Evolutionary conservation across 768 basidiomycete genomes (phyloP).

Genomic region (Tricholoma sp.): DNA sequence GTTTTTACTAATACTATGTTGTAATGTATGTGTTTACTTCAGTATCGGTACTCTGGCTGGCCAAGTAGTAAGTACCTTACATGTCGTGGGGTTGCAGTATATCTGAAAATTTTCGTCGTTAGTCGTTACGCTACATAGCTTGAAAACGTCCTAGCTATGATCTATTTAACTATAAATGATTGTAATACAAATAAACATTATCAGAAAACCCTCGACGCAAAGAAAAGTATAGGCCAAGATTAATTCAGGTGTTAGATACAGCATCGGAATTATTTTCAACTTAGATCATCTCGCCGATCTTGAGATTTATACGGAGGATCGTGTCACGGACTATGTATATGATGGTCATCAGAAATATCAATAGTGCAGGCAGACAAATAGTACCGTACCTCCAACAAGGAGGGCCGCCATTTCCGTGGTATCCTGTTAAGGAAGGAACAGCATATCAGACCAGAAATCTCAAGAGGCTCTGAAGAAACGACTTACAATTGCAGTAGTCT

Average conservation of each 20-base stretch:
- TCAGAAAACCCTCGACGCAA: neutral
- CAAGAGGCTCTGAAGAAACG: neutral
- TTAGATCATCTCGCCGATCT: constrained; percentile 16
- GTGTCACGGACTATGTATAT: constrained; percentile 31
- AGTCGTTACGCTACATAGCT: no score
- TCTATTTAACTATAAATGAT: neutral
- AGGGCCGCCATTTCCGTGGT: constrained; percentile 36
- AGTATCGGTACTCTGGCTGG: no score
- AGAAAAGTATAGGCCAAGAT: neutral
- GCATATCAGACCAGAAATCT: neutral
- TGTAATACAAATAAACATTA: neutral
- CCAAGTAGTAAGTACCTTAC: no score
- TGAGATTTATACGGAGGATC: constrained; percentile 35
- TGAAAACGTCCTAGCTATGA: no score
- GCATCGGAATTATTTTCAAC: no score
- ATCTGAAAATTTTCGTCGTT: no score
- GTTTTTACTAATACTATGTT: neutral
- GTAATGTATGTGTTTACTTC: neutral
- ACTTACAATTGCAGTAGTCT: constrained; percentile 66
- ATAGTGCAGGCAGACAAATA: neutral
- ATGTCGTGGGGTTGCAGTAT: no score
- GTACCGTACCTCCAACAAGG: constrained; percentile 26
- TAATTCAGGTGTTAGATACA: neutral
- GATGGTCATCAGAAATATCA: neutral
- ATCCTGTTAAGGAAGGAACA: constrained; percentile 23